Conservation (phyloP, 371 early-diverging fungal species). For the Haplosporangium sp. region DNA sequence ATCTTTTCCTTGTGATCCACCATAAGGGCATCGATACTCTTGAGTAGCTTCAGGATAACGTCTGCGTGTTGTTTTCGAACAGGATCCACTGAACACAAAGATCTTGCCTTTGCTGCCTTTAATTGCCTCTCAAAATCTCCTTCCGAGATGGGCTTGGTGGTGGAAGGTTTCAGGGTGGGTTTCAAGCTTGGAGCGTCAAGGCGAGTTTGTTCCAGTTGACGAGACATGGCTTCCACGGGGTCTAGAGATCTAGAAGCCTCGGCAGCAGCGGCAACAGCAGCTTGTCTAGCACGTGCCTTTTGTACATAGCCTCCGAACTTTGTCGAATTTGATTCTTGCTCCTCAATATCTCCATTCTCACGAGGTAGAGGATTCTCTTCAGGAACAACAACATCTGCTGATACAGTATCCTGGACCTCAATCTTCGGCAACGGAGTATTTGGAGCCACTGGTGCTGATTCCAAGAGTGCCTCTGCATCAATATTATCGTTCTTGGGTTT, state of each 20-base stretch:
- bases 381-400: not conserved
- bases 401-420: slow-evolving; percentile 5
- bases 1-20: slow-evolving; percentile 30
- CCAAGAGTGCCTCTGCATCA: slow-evolving; percentile 24
- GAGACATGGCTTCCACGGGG: slow-evolving; percentile 42
- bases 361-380: not conserved
- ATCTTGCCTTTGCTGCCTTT: slow-evolving; percentile 39
- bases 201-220: slow-evolving; percentile 27
- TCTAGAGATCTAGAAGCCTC: slow-evolving; percentile 4
- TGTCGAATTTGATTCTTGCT: slow-evolving; percentile 6
- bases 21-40: slow-evolving; percentile 43
- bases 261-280: slow-evolving; percentile 16
- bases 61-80: slow-evolving; percentile 43
- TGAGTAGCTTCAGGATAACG: slow-evolving; percentile 33
- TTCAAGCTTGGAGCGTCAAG: slow-evolving; percentile 13
- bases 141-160: slow-evolving; percentile 22
- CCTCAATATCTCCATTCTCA: not conserved
- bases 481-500: slow-evolving; percentile 1
- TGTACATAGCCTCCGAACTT: slow-evolving; percentile 18
- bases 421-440: slow-evolving; percentile 15
- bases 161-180: slow-evolving; percentile 5
- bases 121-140: slow-evolving; percentile 30
- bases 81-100: slow-evolving; percentile 37
- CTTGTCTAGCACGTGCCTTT: slow-evolving; percentile 28
- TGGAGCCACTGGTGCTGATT: slow-evolving; percentile 27